These are phyloP conservation scores for Chytriomyces sp. DNA, from an alignment of 192 early-diverging fungal species.

Conservation along the genomic window DNA sequence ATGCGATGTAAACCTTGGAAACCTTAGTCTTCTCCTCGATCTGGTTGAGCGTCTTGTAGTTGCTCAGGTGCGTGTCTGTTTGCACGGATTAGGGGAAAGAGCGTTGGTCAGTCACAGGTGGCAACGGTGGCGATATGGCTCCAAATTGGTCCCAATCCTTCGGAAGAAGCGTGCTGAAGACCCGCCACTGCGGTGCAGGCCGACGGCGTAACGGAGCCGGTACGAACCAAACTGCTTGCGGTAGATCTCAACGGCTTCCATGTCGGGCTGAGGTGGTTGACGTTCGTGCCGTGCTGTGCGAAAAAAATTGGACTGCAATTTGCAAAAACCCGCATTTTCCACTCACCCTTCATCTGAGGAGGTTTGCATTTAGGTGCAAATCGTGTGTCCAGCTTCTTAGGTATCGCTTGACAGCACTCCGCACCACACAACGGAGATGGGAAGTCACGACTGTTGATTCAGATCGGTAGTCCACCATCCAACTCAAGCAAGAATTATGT, in stretches of 20 bases:
- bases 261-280: not conserved
- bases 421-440: no score
- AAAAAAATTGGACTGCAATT: not conserved
- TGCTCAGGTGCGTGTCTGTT: constrained; percentile 38
- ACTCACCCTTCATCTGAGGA: no score
- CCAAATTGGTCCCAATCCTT: not conserved
- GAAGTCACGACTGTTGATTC: no score
- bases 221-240: constrained; percentile 25
- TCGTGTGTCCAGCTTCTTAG: no score
- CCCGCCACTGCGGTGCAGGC: not conserved
- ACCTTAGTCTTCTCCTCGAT: constrained; percentile 42
- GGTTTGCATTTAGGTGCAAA: no score
- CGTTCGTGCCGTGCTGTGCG: not conserved
- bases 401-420: no score
- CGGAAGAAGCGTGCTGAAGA: not conserved
- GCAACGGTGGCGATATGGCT: not conserved
- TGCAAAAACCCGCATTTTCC: no score
- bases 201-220: not conserved
- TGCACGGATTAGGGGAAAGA: not conserved
- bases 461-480: no score
- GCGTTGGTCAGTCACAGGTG: not conserved
- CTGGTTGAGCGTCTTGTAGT: constrained; percentile 40
- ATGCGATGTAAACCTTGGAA: constrained; percentile 45
- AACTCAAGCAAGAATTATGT: not conserved
- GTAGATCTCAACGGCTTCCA: constrained; percentile 20